Evolutionary conservation across 1,139 yeast genomes (phyloP).

Genomic region (Blastobotrys serpentis): DNA sequence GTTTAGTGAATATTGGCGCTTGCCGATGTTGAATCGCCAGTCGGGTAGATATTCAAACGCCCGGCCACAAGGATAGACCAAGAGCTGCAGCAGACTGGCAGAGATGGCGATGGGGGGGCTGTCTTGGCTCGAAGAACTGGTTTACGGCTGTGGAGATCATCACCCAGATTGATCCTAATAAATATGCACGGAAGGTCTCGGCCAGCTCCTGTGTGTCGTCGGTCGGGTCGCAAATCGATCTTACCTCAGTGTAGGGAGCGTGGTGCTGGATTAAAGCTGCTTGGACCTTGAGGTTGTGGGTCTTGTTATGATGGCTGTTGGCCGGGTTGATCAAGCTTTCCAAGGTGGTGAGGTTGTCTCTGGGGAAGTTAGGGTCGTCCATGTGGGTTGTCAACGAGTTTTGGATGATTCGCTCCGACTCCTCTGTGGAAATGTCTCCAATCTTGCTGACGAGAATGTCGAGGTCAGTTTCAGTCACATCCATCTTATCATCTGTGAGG

Average conservation of each 20-base stretch:
- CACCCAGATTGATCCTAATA: constrained; percentile 56
- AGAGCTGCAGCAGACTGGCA: constrained; percentile 53
- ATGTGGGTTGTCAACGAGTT: constrained; percentile 6
- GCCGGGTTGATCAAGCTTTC: constrained; percentile 6
- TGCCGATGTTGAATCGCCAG: constrained; percentile 46
- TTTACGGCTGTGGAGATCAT: constrained; percentile 56
- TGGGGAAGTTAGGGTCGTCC: constrained; percentile 10
- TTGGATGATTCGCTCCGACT: constrained; percentile 1
- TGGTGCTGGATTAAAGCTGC: constrained; percentile 52
- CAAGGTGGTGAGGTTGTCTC: constrained; percentile 7
- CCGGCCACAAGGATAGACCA: constrained; percentile 58
- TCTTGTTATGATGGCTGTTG: constrained; percentile 16
- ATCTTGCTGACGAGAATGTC: constrained; percentile 9
- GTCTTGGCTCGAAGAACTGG: constrained; percentile 57
- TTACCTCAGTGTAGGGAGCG: constrained; percentile 65
- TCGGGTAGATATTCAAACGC: constrained; percentile 45
- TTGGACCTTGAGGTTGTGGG: constrained; percentile 39
- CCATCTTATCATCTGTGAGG: constrained; percentile 11
- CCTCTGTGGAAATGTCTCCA: constrained; percentile 10
- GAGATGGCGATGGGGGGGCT: constrained; percentile 50
- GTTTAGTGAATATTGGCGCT: constrained; percentile 46
- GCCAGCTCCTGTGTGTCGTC: constrained; percentile 50
- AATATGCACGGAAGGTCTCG: constrained; percentile 59
- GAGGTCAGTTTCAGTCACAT: constrained; percentile 8
- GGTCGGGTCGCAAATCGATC: constrained; percentile 52